Base-by-base conservation (phyloP, 2,329 filamentous ascomycete genomes). In the Colletotrichum theobromicola region DNA sequence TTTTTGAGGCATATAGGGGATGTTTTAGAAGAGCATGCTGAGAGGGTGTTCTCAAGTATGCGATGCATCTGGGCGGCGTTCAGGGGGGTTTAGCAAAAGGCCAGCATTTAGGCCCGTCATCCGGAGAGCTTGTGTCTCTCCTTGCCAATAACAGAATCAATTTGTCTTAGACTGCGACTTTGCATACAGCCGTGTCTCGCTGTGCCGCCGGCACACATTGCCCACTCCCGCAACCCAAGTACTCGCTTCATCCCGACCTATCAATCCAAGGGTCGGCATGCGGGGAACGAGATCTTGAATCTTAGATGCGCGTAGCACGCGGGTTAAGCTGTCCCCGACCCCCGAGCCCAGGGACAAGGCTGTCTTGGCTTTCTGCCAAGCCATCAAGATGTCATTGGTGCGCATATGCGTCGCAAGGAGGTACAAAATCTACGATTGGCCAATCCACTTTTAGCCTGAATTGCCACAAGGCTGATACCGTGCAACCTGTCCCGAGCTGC, bases 51-150 rank as follows among this genome's bases (percentile, higher is more conserved):
- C 57, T 64, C 72, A 67, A 62, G 55, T 57, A 75, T 67, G 42
- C 69, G 70, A 42, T 72, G 72, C 72, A 72, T 75, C 30, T 58
- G 72, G 57, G 57, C 55, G 72, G 72, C 68, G 72, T 75, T 75
- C 28, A 37, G 62, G 68, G 24, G 37, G 55, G n/a, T 18, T 28
- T 61, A 53, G 68, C 72, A 75, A 72, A 67, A 75, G 63, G 68
- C 68, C 63, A 75, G 30, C 63, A 50, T 67, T 50, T 21, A 30
- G 72, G 72, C 63, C 57, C 18, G 57, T 67, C 72, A 72, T 60
- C 26, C 30, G 46, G 62, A 67, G 57, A 75, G 42, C 34, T 46
- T 67, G 24, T 28, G 57, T 75, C 63, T 75, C 63, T 46, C 30
- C 37, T 30, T 28, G 37, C 26, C 37, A 65, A 65, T 53, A 53